A percentile compares a stretch with the other conserved stretches of the same genome.
phyloP scores from a whole-genome alignment of 805 yeast genomes.

The Kuraishia cidri region DNA sequence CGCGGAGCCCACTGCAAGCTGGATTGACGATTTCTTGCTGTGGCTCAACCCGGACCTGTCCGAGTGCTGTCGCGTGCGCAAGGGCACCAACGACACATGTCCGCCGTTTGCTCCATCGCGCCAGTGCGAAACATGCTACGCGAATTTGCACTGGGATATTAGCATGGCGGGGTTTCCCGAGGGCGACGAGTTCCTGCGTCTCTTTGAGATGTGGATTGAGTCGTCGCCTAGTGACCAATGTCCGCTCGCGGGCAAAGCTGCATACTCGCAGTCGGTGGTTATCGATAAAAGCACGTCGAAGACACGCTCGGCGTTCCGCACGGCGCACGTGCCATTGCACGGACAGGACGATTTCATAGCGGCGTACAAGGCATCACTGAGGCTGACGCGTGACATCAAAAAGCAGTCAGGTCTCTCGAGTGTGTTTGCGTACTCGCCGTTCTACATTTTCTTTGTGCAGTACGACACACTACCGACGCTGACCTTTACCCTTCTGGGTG shows the following conservation, averaged over 20 bases:
- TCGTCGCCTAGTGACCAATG: conserved; percentile 81
- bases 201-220: conserved; percentile 73
- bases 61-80: conserved; percentile 74
- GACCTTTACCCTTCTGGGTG: conserved; percentile 41
- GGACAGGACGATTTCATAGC: conserved; percentile 79
- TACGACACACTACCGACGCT: conserved; percentile 57
- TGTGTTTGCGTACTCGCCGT: conserved; percentile 86
- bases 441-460: conserved; percentile 89
- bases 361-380: conserved; percentile 65
- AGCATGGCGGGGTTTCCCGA: conserved; percentile 81
- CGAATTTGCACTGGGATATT: conserved; percentile 54
- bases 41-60: conserved; percentile 84
- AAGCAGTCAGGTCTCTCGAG: conserved; percentile 26
- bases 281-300: conserved; percentile 31
- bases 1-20: conserved; percentile 77
- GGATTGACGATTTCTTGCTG: conserved; percentile 86
- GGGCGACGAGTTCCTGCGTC: conserved; percentile 57
- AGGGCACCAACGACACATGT: conserved; percentile 49
- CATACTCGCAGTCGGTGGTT: conserved; percentile 58
- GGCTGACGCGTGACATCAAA: conserved; percentile 53
- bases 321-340: conserved; percentile 69
- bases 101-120: conserved; percentile 58
- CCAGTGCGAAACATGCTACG: conserved; percentile 68
- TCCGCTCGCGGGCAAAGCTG: conserved; percentile 94
- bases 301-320: conserved; percentile 61